These are phyloP conservation scores for Leccinum rimulosum DNA, from an alignment of 768 basidiomycete species.

Conservation along the genomic window DNA sequence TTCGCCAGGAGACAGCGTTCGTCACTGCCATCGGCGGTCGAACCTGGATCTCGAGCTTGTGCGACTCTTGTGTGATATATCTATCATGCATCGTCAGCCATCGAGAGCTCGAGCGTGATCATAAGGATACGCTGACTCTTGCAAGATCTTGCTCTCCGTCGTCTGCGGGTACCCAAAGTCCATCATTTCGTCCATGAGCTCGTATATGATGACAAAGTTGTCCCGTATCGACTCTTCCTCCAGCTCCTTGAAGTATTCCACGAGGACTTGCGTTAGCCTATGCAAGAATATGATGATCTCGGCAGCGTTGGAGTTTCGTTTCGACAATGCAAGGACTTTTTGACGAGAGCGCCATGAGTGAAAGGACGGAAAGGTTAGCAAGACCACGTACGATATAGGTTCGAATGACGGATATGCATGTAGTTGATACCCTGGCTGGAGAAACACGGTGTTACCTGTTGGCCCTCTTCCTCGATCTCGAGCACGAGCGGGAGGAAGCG, in stretches of 20 bases:
- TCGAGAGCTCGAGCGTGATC: neutral
- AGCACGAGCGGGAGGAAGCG: slow-evolving; percentile 90
- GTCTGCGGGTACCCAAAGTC: slow-evolving; percentile 99
- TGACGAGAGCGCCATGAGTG: neutral
- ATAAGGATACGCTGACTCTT: slow-evolving; percentile 23
- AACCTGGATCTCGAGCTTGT: slow-evolving; percentile 92
- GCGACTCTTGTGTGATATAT: slow-evolving; percentile 98
- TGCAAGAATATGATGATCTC: slow-evolving; percentile 97
- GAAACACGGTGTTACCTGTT: slow-evolving; percentile 95
- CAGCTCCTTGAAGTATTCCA: slow-evolving; percentile 99
- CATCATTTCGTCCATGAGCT: slow-evolving; percentile 99
- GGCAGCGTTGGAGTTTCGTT: slow-evolving; percentile 92
- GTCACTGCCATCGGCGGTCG: slow-evolving; percentile 96
- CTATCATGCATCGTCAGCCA: slow-evolving; percentile 34
- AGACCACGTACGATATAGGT: slow-evolving; percentile 75
- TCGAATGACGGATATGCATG: slow-evolving; percentile 98
- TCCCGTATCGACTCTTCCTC: slow-evolving; percentile 99
- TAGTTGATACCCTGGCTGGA: slow-evolving; percentile 95
- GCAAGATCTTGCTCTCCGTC: slow-evolving; percentile 79
- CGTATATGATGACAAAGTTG: slow-evolving; percentile 99
- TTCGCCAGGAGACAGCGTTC: slow-evolving; percentile 97
- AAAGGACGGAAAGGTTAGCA: neutral
- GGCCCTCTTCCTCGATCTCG: slow-evolving; percentile 96
- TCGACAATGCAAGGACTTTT: slow-evolving; percentile 90
- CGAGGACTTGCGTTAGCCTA: slow-evolving; percentile 84